Evolutionary conservation across 2,329 filamentous ascomycete genomes (phyloP), one percentile per base, ranked within the genome.

Genomic region (Exophiala lecanii-corni): DNA sequence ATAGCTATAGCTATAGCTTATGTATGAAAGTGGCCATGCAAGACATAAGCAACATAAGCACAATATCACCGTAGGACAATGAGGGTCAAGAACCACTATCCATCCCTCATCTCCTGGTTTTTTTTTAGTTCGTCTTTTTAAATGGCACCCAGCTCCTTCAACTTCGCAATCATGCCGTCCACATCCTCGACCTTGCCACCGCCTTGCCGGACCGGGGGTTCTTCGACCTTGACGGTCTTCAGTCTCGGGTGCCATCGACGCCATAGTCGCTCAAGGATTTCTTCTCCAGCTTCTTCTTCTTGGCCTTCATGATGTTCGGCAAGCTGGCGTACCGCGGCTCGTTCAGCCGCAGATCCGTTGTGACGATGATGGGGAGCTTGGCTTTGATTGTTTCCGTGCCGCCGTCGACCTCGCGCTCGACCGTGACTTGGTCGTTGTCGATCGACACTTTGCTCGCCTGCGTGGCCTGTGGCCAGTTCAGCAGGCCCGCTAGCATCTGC

Each of bases 281-380:
- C 84, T 96, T 97, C 60, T 92, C 88, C 57, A 98, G 62, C 61
- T 86, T 86, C 84, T 98, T 98, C 86, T 97, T 98, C 85, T 98
- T 98, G 40, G 92, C 92, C 83, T 97, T 98, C 92, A 98, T 98
- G 55, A 98, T 97, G 64, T 97, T 97, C 38, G 89, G 91, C 78
- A 98, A 67, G 67, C 81, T 95, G 16, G 91, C 92, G 66, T 95
- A 98, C 53, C 92, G 75, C 47, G 92, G 92, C 78, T 94, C 88
- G 62, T 98, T 98, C 65, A 98, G 72, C 39, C 92, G 74, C 70
- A 98, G 67, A 72, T 98, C 92, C 50, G 92, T 95, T 49, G 92
- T 98, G 57, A 98, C 86, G 39, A 98, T 73, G 81, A 97, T 82
- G 0, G 92, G 92, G 67, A 98, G 69, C 72, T 84, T 86, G 1